Evolutionary conservation across 352 stramenopile genomes (phyloP).

Genomic region (Phytophthora europaea): DNA sequence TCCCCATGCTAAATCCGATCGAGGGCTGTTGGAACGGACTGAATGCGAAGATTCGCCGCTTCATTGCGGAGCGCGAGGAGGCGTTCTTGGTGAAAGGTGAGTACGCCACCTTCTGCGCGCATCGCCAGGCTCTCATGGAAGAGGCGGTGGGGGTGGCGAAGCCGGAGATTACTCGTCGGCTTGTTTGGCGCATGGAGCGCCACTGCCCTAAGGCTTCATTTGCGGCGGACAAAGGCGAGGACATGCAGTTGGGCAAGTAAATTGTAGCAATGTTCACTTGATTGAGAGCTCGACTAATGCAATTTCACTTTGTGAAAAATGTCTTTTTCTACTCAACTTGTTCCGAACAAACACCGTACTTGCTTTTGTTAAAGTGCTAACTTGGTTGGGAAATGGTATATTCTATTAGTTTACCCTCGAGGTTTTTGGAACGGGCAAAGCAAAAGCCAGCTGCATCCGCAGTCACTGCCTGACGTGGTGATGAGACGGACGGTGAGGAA

Average conservation of each 20-base stretch:
- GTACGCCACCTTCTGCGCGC: background rate
- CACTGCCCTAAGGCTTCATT: background rate
- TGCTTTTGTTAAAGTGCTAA: no score
- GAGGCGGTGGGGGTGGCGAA: background rate
- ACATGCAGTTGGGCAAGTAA: no score
- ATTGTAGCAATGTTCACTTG: no score
- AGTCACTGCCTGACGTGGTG: no score
- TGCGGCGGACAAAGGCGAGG: no score
- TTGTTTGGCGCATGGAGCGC: background rate
- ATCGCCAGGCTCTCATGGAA: background rate
- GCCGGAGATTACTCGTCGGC: background rate
- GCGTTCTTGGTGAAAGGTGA: background rate
- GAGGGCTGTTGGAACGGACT: conserved; percentile 1
- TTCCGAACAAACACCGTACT: no score
- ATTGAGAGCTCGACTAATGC: no score
- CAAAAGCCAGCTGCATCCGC: background rate
- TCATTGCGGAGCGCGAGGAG: background rate
- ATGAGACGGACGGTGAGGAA: no score
- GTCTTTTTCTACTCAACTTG: no score
- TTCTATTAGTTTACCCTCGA: no score
- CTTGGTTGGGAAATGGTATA: no score
- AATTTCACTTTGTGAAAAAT: no score
- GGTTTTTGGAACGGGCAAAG: background rate
- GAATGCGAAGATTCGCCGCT: background rate
- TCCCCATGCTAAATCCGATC: background rate